Evolutionary conservation across 306 rosid genomes (phyloP).

Genomic region (Inga laurina): DNA sequence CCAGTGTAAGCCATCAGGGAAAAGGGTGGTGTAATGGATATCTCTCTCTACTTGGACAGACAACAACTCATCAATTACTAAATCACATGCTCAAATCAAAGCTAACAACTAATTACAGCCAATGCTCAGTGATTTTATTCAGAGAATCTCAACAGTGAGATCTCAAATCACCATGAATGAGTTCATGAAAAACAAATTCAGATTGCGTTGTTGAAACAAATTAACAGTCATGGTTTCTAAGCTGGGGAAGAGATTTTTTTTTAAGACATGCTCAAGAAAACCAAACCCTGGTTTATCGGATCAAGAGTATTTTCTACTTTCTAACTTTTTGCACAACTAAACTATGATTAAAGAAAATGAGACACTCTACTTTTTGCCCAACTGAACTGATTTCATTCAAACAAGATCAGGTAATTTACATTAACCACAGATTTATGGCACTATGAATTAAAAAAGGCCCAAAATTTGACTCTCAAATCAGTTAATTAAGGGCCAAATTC

Average conservation of each 20-base stretch:
- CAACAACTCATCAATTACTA: not conserved
- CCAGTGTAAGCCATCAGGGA: not conserved
- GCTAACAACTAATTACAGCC: not conserved
- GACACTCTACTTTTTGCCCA: constrained; percentile 3
- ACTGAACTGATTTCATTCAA: constrained; percentile 2
- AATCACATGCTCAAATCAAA: constrained; percentile 10
- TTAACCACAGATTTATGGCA: not conserved
- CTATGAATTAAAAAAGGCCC: not conserved
- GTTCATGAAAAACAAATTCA: not conserved
- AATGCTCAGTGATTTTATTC: not conserved
- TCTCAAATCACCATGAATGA: not conserved
- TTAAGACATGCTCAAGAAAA: not conserved
- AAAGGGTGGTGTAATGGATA: not conserved
- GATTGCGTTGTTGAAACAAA: not conserved
- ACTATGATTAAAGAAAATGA: not conserved
- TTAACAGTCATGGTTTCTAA: not conserved
- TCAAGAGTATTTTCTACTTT: not conserved
- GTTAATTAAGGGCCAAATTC: not conserved
- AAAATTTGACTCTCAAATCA: constrained; percentile 4
- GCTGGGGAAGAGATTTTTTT: too few relatives aligned
- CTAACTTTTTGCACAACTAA: not conserved
- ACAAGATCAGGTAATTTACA: constrained; percentile 34
- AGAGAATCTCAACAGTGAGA: constrained; percentile 1
- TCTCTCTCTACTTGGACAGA: not conserved
- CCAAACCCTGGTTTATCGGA: not conserved